phyloP scores from a whole-genome alignment of 352 stramenopile genomes.

The Aphanomyces euteiches region DNA sequence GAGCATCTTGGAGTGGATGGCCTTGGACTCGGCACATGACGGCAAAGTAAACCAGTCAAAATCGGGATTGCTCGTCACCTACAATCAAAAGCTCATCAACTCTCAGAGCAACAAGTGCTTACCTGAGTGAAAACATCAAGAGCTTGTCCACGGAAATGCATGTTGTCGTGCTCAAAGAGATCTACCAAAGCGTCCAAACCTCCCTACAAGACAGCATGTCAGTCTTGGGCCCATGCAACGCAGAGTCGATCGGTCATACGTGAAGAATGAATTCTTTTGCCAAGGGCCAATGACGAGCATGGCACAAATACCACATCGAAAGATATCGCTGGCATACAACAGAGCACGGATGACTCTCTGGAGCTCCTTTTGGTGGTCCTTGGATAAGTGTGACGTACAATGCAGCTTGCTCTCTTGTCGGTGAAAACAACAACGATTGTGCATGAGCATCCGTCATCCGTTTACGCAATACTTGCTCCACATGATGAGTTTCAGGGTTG shows the following conservation, averaged over 20 bases:
- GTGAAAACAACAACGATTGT: slow-evolving; percentile 40
- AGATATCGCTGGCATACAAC: slow-evolving; percentile 40
- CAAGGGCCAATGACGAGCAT: slow-evolving; percentile 40
- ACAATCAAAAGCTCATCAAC: not conserved
- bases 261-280: slow-evolving; percentile 39
- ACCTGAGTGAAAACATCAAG: slow-evolving; percentile 45
- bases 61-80: slow-evolving; percentile 38
- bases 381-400: slow-evolving; percentile 34
- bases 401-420: slow-evolving; percentile 32
- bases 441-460: slow-evolving; percentile 43
- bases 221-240: not conserved
- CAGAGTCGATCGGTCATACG: not conserved
- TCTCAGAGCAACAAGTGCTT: too few species aligned
- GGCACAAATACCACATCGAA: slow-evolving; percentile 44
- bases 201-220: slow-evolving; percentile 11
- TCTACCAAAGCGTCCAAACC: slow-evolving; percentile 38
- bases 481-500: slow-evolving; percentile 33
- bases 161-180: slow-evolving; percentile 36
- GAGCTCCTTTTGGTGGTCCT: not conserved
- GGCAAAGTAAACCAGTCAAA: slow-evolving; percentile 47
- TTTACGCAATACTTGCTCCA: slow-evolving; percentile 42
- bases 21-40: slow-evolving; percentile 33
- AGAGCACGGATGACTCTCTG: slow-evolving; percentile 11
- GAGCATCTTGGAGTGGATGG: slow-evolving; percentile 42
- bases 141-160: slow-evolving; percentile 43